phyloP scores from a whole-genome alignment of 179 eudicot species.

The Corrigiola litoralis region DNA sequence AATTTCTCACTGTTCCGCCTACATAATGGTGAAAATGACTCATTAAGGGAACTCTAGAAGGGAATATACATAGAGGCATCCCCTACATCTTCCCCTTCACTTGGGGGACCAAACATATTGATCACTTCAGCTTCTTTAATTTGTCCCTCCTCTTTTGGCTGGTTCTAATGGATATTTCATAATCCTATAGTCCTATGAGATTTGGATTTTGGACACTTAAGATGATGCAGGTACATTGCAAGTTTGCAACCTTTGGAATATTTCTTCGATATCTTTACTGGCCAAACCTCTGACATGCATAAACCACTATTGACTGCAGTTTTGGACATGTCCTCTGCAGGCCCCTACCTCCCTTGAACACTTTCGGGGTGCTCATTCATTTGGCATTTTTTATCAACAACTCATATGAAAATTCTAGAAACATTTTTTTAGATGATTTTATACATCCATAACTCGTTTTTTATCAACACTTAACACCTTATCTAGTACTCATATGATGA shows the following conservation, averaged over 20 bases:
- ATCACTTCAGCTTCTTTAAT: background rate
- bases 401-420: too few relatives aligned
- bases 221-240: background rate
- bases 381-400: background rate
- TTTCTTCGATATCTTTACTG: too few relatives aligned
- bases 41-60: constrained; percentile 4
- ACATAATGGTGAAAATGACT: constrained; percentile 14
- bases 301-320: constrained; percentile 3
- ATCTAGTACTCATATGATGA: too few relatives aligned
- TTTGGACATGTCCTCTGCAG: constrained; percentile 5
- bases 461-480: too few relatives aligned
- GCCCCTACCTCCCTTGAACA: background rate
- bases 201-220: background rate
- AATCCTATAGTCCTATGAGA: background rate
- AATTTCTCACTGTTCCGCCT: background rate
- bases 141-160: background rate
- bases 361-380: background rate
- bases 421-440: too few relatives aligned
- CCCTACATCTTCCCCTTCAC: background rate
- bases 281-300: constrained; percentile 1
- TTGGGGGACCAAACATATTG: constrained; percentile 6
- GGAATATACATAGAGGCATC: background rate
- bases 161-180: background rate
- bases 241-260: too few relatives aligned
- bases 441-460: too few relatives aligned